A percentile compares a stretch with the other conserved stretches of the same genome.
These are phyloP conservation scores for Suhomyces kilbournensis DNA, from an alignment of 805 yeast genomes.

Conservation along the genomic window DNA sequence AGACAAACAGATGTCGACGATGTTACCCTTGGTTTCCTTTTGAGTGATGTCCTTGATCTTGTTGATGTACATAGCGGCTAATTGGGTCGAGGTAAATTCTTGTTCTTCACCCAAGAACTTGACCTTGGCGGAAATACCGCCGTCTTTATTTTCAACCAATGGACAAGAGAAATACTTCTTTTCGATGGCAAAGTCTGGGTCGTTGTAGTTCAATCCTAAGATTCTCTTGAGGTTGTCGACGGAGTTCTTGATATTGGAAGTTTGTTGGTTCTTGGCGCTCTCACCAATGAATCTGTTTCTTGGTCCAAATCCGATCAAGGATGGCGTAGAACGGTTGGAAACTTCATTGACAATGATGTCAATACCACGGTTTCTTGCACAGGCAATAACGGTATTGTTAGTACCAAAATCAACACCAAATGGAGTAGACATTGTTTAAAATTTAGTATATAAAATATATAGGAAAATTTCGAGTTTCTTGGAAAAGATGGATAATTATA, in stretches of 20 bases:
- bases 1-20: constrained; percentile 86
- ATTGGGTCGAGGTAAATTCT: constrained; percentile 82
- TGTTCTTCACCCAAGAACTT: constrained; percentile 75
- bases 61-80: constrained; percentile 91
- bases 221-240: constrained; percentile 93
- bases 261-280: constrained; percentile 92
- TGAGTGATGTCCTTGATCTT: constrained; percentile 79
- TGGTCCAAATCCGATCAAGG: constrained; percentile 83
- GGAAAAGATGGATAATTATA: constrained; percentile 1
- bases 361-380: constrained; percentile 98
- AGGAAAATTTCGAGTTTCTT: background rate
- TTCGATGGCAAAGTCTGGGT: constrained; percentile 78
- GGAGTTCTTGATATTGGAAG: constrained; percentile 93
- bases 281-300: constrained; percentile 94
- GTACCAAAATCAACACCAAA: constrained; percentile 98
- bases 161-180: constrained; percentile 69
- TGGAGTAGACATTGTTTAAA: constrained; percentile 74
- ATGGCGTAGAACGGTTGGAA: constrained; percentile 94
- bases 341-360: constrained; percentile 98
- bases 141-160: constrained; percentile 66
- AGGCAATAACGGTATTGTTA: constrained; percentile 85
- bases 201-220: constrained; percentile 69
- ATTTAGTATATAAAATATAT: background rate
- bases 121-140: constrained; percentile 81
- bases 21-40: constrained; percentile 77